Base-by-base conservation (phyloP, 108 stramenopile species). In the Nannochloropsis gaditana region DNA sequence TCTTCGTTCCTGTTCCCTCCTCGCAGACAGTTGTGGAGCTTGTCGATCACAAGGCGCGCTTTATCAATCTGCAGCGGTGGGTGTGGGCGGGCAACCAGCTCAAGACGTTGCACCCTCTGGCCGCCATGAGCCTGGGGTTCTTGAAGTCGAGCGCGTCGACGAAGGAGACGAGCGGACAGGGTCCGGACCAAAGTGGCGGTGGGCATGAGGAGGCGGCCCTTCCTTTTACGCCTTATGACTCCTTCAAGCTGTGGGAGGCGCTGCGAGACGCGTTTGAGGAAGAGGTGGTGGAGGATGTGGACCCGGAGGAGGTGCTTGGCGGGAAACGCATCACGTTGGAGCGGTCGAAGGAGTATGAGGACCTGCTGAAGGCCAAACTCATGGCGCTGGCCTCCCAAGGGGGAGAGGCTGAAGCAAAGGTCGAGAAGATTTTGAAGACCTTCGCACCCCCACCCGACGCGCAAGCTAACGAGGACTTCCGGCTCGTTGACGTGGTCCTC, bases 41-140 rank as follows among this genome's bases (percentile, higher is more conserved):
- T 41, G 90, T 94, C 86, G 97, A 95, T 86, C 95, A 96, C 87
- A 93, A 88, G 82, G 94, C 94, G 43, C 93, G 98, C 44, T 99
- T 99, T 90, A 98, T 99, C 90, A 99, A 99, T 88, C 90, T 99
- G 80, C 98, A 99, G 91, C 94, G 97, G 44, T 97, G 96, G 87
- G 94, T 99, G 83, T 96, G 86, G 93, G 89, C 47, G 15, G 86
- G 11, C n/a, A 84, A 44, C 44, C 10, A 83, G 85, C 88, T 91
- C 80, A 88, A 93, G 59, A 95, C 94, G 85, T 94, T 98, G 31
- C 98, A 98, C 83, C 98, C 98, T 41, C 93, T 95, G 79, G 95
- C 96, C 43, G 96, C 96, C 41, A 96, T 98, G 94, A 96, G 95
- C 42, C 84, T 95, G 17, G 93, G 96, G 43, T 91, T 95, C 81